Base-by-base conservation (phyloP, 2,329 filamentous ascomycete species). In the Pseudocercospora macadamiae region DNA sequence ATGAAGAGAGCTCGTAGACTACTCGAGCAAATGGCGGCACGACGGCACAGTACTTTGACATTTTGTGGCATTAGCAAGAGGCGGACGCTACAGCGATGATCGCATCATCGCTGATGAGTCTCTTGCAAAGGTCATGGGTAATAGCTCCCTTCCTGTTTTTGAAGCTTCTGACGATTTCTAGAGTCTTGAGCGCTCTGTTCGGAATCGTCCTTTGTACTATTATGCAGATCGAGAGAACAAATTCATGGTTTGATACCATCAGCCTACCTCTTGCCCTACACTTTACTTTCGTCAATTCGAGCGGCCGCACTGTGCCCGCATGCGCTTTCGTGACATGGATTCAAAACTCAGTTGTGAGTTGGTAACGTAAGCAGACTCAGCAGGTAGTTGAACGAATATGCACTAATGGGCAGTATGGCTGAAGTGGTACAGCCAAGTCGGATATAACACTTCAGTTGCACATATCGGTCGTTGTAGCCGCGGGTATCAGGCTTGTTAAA, bases 11-110 rank as follows among this genome's bases (percentile, higher is more conserved):
- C n/a, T n/a, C n/a, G n/a, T 45, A 10, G 14, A n/a, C 16, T 42
- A n/a, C 37, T n/a, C 6, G 14, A 16, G 7, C n/a, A 21, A 16
- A 42, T 6, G 37, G n/a, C 10, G 16, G 44, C 44, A 32, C 28
- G 28, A 51, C 16, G 47, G 48, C 32, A 25, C 48, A 28, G 32
- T 18, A 51, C 21, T 21, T 51, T 34, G 48, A 51, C 30, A 51
- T 37, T 51, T 51, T 28, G 42, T 47, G 42, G 42, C 42, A 28
- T 14, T 9, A 47, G 42, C 42, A 28, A 26, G 21, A 47, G 42
- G 23, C 42, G 19, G 42, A 26, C 42, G 42, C 42, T 47, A 23
- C 23, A 12, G 42, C 23, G 42, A 26, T 28, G 42, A 25, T 12
- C 7, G 21, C 42, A 14, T 42, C 12, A 4, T 47, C 23, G 42